phyloP scores from a whole-genome alignment of 768 basidiomycete species.

The Lentinula raphanica region DNA sequence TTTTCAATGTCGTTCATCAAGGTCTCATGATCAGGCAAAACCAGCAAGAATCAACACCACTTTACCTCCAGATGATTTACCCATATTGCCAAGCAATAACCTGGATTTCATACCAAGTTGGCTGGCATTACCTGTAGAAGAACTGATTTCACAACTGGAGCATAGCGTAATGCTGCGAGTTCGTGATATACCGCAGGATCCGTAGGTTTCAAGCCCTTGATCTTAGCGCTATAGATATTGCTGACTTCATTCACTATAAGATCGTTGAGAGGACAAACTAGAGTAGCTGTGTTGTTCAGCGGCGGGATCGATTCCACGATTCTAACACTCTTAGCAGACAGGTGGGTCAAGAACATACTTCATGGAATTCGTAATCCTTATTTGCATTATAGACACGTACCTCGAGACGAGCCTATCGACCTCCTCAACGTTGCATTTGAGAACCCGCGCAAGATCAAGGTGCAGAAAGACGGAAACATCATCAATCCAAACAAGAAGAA shows the following conservation, averaged over 20 bases:
- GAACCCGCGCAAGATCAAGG: constrained; percentile 75
- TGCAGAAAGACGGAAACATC: constrained; percentile 40
- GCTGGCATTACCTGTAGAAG: constrained; percentile 39
- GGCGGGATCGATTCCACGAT: constrained; percentile 94
- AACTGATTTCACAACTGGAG: constrained; percentile 51
- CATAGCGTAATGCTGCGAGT: constrained; percentile 66
- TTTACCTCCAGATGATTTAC: constrained; percentile 36
- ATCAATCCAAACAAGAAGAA: constrained; percentile 39
- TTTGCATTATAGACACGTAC: constrained; percentile 53
- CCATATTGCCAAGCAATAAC: background rate
- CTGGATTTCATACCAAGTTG: constrained; percentile 40
- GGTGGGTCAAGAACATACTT: constrained; percentile 33
- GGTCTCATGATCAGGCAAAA: constrained; percentile 23
- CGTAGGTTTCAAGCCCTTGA: constrained; percentile 24
- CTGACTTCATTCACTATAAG: constrained; percentile 9
- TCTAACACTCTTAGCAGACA: constrained; percentile 74
- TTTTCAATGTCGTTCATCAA: no score
- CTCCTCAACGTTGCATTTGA: constrained; percentile 93
- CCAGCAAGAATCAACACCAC: constrained; percentile 26
- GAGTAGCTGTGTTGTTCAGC: constrained; percentile 86
- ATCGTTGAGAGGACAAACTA: constrained; percentile 32
- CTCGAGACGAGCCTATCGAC: constrained; percentile 79
- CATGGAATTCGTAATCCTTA: background rate
- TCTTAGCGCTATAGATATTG: background rate
- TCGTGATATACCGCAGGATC: constrained; percentile 54